Evolutionary conservation across 768 basidiomycete genomes (phyloP).

Genomic region (Coprinopsis strossmayeri): DNA sequence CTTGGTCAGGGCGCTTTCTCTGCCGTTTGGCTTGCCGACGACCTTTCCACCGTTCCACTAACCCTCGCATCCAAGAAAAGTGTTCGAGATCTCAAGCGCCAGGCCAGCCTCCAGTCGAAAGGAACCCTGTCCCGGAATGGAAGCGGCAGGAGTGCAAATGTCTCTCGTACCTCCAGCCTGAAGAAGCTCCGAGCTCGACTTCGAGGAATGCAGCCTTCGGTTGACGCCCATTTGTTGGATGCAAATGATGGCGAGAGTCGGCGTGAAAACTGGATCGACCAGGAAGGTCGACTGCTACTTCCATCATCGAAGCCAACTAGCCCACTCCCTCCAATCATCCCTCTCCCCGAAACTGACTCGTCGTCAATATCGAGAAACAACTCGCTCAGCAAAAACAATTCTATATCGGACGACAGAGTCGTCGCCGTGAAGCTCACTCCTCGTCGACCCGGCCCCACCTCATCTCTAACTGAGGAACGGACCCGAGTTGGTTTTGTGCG

Average conservation of each 20-base stretch:
- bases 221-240: constrained; percentile 6
- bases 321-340: not conserved
- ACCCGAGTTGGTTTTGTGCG: constrained; percentile 74
- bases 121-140: constrained; percentile 18
- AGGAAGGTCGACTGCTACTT: not conserved
- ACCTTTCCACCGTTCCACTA: constrained; percentile 40
- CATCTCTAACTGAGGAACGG: constrained; percentile 44
- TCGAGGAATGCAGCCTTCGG: constrained; percentile 17
- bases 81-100: constrained; percentile 31
- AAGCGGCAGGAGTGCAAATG: constrained; percentile 15
- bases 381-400: not conserved
- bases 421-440: constrained; percentile 46
- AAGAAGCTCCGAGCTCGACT: constrained; percentile 24
- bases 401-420: constrained; percentile 9
- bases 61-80: constrained; percentile 33
- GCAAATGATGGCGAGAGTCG: not conserved
- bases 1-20: constrained; percentile 74
- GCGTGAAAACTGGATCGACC: not conserved
- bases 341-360: not conserved
- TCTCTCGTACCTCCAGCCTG: constrained; percentile 11
- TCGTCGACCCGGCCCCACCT: constrained; percentile 20
- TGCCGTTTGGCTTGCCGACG: constrained; percentile 67
- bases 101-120: constrained; percentile 15
- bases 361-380: constrained; percentile 8
- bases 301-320: not conserved